A percentile compares a stretch with the other conserved stretches of the same genome.
These are phyloP conservation scores for Planoprotostelium fungivorum DNA, from an alignment of 78 protist genomes.

Conservation along the genomic window DNA sequence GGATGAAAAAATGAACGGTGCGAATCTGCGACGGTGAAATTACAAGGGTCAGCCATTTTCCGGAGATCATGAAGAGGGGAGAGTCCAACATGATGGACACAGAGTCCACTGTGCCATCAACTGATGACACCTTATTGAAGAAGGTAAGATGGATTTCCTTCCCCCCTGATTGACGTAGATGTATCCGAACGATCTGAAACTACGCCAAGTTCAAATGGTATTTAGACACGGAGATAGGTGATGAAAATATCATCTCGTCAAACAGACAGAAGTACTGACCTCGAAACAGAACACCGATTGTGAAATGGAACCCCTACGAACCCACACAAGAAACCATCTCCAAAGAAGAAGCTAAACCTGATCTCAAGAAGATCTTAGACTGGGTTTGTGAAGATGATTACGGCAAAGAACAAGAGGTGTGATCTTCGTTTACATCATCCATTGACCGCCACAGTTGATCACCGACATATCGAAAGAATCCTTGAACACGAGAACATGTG, in stretches of 20 bases:
- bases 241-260: background rate
- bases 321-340: background rate
- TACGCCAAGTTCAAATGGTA: background rate
- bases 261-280: background rate
- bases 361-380: background rate
- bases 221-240: background rate
- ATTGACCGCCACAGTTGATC: background rate
- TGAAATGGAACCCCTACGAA: background rate
- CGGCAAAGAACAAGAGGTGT: background rate
- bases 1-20: no score
- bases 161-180: no score
- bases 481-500: background rate
- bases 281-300: background rate
- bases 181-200: no score
- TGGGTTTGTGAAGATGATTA: background rate
- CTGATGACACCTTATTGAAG: no score
- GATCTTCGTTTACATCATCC: background rate
- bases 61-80: no score
- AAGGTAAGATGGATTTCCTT: no score
- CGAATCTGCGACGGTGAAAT: no score
- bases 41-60: no score
- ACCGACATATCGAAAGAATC: background rate
- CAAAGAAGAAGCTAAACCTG: background rate
- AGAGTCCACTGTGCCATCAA: no score
- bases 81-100: no score